phyloP scores from a whole-genome alignment of 106 monocot species.

The Gastrodia elata region DNA sequence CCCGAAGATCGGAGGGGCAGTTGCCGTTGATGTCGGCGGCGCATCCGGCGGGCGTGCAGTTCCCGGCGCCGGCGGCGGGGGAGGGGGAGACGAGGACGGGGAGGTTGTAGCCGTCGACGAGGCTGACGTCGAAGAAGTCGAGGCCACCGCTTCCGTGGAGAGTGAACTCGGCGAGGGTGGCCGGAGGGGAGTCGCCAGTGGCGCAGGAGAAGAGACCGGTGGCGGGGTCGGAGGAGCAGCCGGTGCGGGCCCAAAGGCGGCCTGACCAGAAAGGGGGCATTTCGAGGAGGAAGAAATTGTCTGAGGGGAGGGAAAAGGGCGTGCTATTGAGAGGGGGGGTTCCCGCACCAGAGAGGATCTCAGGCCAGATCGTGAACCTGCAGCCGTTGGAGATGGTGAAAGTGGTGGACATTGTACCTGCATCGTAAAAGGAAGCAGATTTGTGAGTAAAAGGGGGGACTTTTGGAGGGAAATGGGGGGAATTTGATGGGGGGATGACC shows the following conservation, averaged over 20 bases:
- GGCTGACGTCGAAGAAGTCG: conserved; percentile 75
- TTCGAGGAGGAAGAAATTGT: conserved; percentile 28
- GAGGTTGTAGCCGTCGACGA: conserved; percentile 65
- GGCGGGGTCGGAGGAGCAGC: conserved; percentile 48
- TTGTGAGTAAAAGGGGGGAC: not conserved
- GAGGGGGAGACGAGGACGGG: conserved; percentile 49
- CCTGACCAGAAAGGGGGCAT: conserved; percentile 77
- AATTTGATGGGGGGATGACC: not conserved
- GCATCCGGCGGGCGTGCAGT: conserved; percentile 66
- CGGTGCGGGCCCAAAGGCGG: conserved; percentile 72
- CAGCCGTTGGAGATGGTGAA: conserved; percentile 88
- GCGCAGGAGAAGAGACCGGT: conserved; percentile 42
- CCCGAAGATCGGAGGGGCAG: conserved; percentile 76
- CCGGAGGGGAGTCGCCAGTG: conserved; percentile 61
- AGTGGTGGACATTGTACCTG: conserved; percentile 28
- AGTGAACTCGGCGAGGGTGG: conserved; percentile 71
- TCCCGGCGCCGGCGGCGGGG: conserved; percentile 16
- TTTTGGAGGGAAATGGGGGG: not conserved
- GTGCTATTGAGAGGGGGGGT: conserved; percentile 33
- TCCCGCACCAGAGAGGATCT: conserved; percentile 68
- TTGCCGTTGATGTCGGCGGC: conserved; percentile 52
- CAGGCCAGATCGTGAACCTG: conserved; percentile 82
- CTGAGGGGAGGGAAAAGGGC: conserved; percentile 32
- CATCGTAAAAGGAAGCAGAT: not conserved
- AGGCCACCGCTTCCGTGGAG: conserved; percentile 43